phyloP scores from a whole-genome alignment of 768 basidiomycete genomes.

The Phylloporus arenicola region DNA sequence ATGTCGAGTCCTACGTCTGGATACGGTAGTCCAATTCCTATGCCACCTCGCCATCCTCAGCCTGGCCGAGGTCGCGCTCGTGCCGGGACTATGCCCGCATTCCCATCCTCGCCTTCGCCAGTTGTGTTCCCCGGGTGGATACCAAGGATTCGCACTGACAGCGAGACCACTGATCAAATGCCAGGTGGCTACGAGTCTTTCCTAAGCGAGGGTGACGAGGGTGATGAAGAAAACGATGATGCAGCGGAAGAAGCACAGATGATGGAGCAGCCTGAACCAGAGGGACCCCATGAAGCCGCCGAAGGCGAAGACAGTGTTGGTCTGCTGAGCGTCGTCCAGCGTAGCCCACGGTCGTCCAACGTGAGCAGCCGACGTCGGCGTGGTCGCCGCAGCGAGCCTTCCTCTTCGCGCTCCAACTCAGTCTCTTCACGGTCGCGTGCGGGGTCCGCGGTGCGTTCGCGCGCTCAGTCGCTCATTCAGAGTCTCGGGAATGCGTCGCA shows the following conservation, averaged over 20 bases:
- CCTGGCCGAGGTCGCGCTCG: conserved; percentile 34
- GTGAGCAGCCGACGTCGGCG: conserved; percentile 31
- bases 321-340: conserved; percentile 48
- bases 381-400: conserved; percentile 34
- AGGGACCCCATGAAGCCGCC: conserved; percentile 53
- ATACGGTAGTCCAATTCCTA: conserved; percentile 37
- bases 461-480: conserved; percentile 64
- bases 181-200: conserved; percentile 28
- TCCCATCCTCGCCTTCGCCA: conserved; percentile 35
- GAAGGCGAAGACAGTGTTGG: conserved; percentile 61
- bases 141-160: conserved; percentile 25
- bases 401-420: conserved; percentile 28
- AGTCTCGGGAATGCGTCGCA: conserved; percentile 56
- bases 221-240: conserved; percentile 31
- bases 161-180: conserved; percentile 25
- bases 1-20: conserved; percentile 35
- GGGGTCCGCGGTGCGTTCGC: conserved; percentile 52
- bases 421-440: conserved; percentile 38
- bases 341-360: conserved; percentile 40
- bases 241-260: conserved; percentile 31
- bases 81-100: conserved; percentile 36
- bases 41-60: conserved; percentile 45
- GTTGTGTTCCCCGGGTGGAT: conserved; percentile 25
- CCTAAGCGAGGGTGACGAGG: conserved; percentile 26
- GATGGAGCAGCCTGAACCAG: conserved; percentile 43